Conservation (phyloP, 345 rosid species). For the Sonneratia caseolaris region DNA sequence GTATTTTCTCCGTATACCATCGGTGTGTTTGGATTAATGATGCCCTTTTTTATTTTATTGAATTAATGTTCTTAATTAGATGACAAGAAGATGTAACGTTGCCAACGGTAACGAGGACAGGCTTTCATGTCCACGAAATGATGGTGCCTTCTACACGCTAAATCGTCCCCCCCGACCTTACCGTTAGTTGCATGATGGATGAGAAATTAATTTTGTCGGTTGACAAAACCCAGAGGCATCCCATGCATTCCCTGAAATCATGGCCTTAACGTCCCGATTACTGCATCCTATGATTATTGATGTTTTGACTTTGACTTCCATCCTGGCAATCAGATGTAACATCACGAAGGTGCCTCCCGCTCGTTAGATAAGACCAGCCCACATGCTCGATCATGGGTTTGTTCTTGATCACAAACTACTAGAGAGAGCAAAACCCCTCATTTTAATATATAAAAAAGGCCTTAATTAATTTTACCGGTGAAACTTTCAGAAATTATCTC, state of each 20-base stretch:
- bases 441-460: too few relatives aligned
- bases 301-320: background rate
- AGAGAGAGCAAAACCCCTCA: too few relatives aligned
- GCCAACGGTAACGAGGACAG: background rate
- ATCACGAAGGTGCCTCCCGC: too few relatives aligned
- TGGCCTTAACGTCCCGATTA: background rate
- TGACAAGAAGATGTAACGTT: background rate
- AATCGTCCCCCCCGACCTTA: background rate
- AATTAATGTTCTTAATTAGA: background rate
- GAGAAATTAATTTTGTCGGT: background rate
- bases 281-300: background rate
- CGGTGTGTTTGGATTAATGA: too few relatives aligned
- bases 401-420: too few relatives aligned
- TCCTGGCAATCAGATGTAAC: background rate
- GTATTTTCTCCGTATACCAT: too few relatives aligned
- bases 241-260: background rate
- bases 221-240: background rate
- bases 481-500: too few relatives aligned
- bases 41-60: too few relatives aligned
- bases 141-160: background rate
- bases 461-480: too few relatives aligned
- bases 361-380: too few relatives aligned
- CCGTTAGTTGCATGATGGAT: background rate
- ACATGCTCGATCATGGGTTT: too few relatives aligned
- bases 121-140: background rate